These are phyloP conservation scores for Cryphonectria carpinicola DNA, from an alignment of 2,329 filamentous ascomycete species.

Conservation along the genomic window DNA sequence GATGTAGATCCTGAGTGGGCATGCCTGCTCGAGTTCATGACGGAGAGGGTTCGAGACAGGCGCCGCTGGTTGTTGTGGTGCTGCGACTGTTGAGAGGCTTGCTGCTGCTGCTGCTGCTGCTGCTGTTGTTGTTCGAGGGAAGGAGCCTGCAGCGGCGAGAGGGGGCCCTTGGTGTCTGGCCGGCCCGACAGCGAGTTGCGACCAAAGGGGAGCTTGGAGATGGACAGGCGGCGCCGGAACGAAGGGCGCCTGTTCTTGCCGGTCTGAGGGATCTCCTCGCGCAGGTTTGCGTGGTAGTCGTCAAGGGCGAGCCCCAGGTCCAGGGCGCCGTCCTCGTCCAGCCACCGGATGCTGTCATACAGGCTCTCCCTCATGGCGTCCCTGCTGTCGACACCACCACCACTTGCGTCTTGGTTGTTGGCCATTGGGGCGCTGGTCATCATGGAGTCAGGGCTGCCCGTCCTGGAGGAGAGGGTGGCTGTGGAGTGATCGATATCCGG, in stretches of 20 bases:
- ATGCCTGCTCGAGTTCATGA: constrained; percentile 54
- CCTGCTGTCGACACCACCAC: constrained; percentile 11
- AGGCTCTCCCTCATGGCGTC: constrained; percentile 55
- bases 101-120: constrained; percentile 10
- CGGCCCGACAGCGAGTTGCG: constrained; percentile 55
- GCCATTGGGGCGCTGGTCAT: constrained; percentile 27
- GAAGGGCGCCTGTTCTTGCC: constrained; percentile 58
- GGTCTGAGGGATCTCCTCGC: constrained; percentile 51
- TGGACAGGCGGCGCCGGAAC: constrained; percentile 73
- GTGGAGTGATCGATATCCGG: constrained; percentile 37
- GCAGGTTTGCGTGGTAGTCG: constrained; percentile 69
- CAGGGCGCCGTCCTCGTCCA: constrained; percentile 73
- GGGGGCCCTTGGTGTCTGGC: constrained; percentile 39
- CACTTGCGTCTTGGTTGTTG: constrained; percentile 21
- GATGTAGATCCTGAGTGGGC: constrained; percentile 48
- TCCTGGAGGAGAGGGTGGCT: constrained; percentile 36
- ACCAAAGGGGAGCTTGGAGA: constrained; percentile 67
- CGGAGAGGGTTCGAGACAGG: constrained; percentile 59
- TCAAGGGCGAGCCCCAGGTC: constrained; percentile 70
- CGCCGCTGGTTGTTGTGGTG: constrained; percentile 46
- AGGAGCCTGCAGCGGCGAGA: constrained; percentile 36
- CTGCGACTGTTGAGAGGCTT: constrained; percentile 23
- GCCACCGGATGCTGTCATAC: constrained; percentile 72
- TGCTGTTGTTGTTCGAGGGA: constrained; percentile 17
- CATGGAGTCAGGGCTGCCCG: constrained; percentile 38